Evolutionary conservation across 257 asterid genomes (phyloP), one percentile per base, ranked within the genome.

Genomic region (Rubia yunnanensis): DNA sequence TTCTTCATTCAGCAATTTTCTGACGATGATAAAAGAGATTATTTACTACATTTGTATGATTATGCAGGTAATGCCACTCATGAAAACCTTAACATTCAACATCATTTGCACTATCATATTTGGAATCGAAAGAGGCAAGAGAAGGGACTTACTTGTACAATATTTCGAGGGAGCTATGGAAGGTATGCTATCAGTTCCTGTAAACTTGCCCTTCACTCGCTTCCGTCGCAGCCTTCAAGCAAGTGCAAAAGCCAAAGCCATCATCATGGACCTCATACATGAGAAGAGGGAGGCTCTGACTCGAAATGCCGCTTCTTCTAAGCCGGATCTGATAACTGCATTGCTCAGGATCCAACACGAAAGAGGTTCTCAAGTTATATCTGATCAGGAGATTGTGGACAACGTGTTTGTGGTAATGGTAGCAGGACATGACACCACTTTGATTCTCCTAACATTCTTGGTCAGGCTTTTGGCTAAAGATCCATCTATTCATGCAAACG

Each of bases 361-460:
- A 11, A 11, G 38, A 20, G 54, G 26, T 14, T 15, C 22, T 1
- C 66, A 50, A 27, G 60, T 22, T n/a, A 10, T 69, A 4, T 59
- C 73, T n/a, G 73, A 69, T 46, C 49, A 46, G 60, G 73, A 69
- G 60, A 60, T 69, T 30, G 34, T 69, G 34, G 67, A 59, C 67
- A 69, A 60, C 18, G 11, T 10, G 4, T 69, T 77, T 26, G 28
- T 66, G 9, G 35, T 63, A 14, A 73, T 77, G 81, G 18, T 73
- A 30, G 78, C 70, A 18, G 78, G 78, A n/a, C 60, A 77, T n/a
- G 81, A 77, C 48, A 70, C 78, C 0, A 69, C 68, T 63, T 73
- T 78, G 1, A 23, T 70, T 53, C 76, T 77, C 13, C 66, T 77
- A 15, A 77, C 81, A 34, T 77, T 77, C 73, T 60, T 73, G 68